Evolutionary conservation across 768 basidiomycete species (phyloP).

Genomic region (Phylloporus scabripes): DNA sequence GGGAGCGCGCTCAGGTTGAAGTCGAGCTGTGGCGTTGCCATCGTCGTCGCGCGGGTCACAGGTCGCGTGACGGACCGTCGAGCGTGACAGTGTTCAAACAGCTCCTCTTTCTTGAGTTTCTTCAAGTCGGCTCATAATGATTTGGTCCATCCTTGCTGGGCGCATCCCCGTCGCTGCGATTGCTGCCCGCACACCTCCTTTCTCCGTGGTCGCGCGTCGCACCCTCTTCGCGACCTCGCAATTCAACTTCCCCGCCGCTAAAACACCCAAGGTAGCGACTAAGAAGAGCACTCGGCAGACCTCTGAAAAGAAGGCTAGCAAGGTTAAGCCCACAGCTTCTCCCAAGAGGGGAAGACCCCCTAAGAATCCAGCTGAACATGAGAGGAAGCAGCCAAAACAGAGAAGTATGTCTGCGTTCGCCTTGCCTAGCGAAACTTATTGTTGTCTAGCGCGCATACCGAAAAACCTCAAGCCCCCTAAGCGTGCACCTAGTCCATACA

Average conservation of each 20-base stretch:
- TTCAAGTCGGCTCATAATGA: not conserved
- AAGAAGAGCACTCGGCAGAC: conserved; percentile 1
- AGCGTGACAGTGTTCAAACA: conserved; percentile 11
- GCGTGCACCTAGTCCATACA: conserved; percentile 22
- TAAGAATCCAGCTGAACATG: not conserved
- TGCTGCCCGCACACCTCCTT: not conserved
- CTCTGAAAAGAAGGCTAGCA: not conserved
- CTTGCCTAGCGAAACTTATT: conserved; percentile 2
- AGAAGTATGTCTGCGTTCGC: conserved; percentile 10
- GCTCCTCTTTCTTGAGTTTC: not conserved
- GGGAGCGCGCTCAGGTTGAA: conserved; percentile 42
- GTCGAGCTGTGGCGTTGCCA: not conserved
- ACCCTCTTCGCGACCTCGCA: conserved; percentile 22
- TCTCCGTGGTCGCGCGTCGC: conserved; percentile 17
- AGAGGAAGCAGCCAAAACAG: conserved; percentile 1
- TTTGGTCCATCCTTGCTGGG: conserved; percentile 14
- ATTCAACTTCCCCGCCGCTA: conserved; percentile 8
- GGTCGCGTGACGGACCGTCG: conserved; percentile 11
- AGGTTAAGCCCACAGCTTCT: not conserved
- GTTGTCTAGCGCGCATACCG: conserved; percentile 12
- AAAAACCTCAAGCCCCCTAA: conserved; percentile 24
- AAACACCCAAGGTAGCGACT: not conserved
- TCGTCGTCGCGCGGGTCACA: conserved; percentile 8
- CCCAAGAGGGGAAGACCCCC: conserved; percentile 8
- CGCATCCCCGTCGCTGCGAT: not conserved